phyloP scores from a whole-genome alignment of 345 rosid species.

The Erucastrum elatum region DNA sequence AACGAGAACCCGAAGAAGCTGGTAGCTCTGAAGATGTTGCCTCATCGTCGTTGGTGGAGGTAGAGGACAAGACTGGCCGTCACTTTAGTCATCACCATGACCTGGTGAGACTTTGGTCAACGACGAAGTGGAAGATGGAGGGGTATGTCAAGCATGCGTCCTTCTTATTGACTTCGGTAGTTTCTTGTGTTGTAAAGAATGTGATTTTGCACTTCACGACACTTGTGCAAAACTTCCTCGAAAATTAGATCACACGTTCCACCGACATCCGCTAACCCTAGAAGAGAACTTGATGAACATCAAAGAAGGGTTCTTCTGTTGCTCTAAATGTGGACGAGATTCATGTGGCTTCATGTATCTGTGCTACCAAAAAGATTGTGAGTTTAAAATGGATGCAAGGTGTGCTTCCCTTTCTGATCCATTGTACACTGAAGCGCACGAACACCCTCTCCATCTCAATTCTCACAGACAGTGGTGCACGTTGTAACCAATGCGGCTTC shows the following conservation, averaged over 20 bases:
- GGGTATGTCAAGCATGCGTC: conserved; percentile 10
- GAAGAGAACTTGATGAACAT: background rate
- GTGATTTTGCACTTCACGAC: conserved; percentile 8
- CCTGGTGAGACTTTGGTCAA: background rate
- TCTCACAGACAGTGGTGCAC: background rate
- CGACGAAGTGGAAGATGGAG: background rate
- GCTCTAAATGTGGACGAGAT: background rate
- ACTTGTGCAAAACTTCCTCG: conserved; percentile 6
- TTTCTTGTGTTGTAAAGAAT: conserved; percentile 8
- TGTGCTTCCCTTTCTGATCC: conserved; percentile 12
- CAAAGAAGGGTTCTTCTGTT: conserved; percentile 15
- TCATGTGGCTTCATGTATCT: conserved; percentile 21
- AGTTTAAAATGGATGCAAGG: background rate
- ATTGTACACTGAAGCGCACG: background rate
- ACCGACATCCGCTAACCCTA: background rate
- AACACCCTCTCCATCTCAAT: too few species aligned
- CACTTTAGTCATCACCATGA: conserved; percentile 15
- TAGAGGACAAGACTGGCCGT: background rate
- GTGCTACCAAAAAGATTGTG: background rate
- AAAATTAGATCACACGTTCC: background rate
- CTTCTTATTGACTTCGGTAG: conserved; percentile 5
- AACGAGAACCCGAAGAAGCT: background rate
- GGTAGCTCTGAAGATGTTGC: background rate
- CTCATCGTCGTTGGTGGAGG: background rate
- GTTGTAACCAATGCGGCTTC: background rate